Base-by-base conservation (phyloP, 192 early-diverging fungal species). In the Martensiomyces pterosporus region DNA sequence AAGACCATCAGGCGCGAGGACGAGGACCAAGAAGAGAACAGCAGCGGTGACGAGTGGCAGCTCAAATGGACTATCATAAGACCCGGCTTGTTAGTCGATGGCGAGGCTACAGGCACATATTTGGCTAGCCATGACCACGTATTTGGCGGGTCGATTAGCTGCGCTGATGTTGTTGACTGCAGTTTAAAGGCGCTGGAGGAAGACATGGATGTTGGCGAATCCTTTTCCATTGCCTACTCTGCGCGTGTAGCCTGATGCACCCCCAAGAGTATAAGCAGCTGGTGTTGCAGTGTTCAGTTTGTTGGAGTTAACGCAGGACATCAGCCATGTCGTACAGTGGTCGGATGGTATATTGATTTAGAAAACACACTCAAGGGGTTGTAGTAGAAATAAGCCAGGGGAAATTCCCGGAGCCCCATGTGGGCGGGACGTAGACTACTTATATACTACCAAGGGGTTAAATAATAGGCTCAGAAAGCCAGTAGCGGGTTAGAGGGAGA, bases 171-270 rank as follows among this genome's bases (percentile, higher is more conserved):
- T 2, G 60, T 47, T 2, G 55, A 70, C 27, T 70, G 67, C 23
- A 52, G 55, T 0, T 41, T 70, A 1, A 62, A 70, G 36, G 67
- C 67, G 0, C 45, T 70, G 21, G 60, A 63, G 12, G 48, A 63
- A 23, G 39, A 55, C 13, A 70, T 70, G 67, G 67, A 70, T 25
- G 24, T 55, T 41, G 51, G 46, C 0, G 51, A 57, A 14, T 47
- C 45, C 0, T 70, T 70, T 39, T 70, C 67, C 13, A 47, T 70
- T 9, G 67, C 67, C 0, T 70, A 70, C 26, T 70, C 67, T 10
- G 19, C 67, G 0, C 32, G 67, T 14, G 67, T 70, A 9, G 60
- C 67, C 29, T 32, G 29, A 32, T 5, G 12, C 29, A 32, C n/a
- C n/a, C n/a, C n/a, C n/a, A n/a, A n/a, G n/a, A n/a, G n/a, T n/a